Conservation (phyloP, 352 stramenopile species). For the Globisporangium mamillatum region DNA sequence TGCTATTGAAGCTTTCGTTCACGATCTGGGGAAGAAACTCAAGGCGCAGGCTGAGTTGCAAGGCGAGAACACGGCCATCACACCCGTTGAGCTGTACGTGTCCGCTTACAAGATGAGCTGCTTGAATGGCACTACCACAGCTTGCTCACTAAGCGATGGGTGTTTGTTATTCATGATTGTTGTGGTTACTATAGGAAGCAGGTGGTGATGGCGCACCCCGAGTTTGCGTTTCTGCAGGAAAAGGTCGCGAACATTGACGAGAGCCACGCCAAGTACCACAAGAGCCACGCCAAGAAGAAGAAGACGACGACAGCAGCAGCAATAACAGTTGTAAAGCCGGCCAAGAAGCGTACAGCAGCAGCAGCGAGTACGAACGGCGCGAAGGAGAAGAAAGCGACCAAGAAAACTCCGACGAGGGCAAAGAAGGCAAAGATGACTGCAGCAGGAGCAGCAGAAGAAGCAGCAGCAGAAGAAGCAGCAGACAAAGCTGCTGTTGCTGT, state of each 20-base stretch:
- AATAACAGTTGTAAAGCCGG: background rate
- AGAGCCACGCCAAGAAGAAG: slow-evolving; percentile 20
- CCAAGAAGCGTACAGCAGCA: slow-evolving; percentile 10
- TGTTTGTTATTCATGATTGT: background rate
- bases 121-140: background rate
- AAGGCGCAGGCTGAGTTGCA: slow-evolving; percentile 22
- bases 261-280: slow-evolving; percentile 58
- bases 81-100: slow-evolving; percentile 61
- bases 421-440: slow-evolving; percentile 10
- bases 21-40: slow-evolving; percentile 50
- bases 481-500: background rate
- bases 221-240: slow-evolving; percentile 51
- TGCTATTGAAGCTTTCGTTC: slow-evolving; percentile 57
- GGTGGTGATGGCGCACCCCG: slow-evolving; percentile 33
- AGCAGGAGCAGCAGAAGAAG: slow-evolving; percentile 2
- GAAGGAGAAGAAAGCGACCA: background rate
- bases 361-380: slow-evolving; percentile 2
- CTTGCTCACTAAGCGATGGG: background rate
- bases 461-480: background rate
- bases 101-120: too few species aligned
- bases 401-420: background rate
- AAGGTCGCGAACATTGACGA: slow-evolving; percentile 62
- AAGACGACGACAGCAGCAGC: slow-evolving; percentile 17
- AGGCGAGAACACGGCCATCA: slow-evolving; percentile 28
- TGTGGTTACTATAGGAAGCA: slow-evolving; percentile 41